phyloP scores from a whole-genome alignment of 495 filamentous ascomycete genomes.

The Apiosordaria backusii region DNA sequence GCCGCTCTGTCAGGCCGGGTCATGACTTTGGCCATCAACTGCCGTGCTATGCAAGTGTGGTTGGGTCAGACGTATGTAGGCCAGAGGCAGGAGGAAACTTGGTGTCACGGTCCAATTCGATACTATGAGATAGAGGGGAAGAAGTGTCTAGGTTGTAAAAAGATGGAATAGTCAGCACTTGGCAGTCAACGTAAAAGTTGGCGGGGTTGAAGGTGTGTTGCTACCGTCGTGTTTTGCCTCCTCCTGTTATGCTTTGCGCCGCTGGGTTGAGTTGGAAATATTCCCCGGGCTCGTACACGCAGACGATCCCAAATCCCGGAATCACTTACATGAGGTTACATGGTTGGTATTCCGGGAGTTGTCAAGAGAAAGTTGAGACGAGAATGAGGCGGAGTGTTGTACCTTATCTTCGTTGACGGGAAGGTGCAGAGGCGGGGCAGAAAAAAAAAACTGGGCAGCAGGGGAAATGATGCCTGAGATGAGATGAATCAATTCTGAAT shows the following conservation, averaged over 20 bases:
- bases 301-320: background rate
- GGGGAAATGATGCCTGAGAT: background rate
- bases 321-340: background rate
- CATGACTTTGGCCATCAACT: background rate
- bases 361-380: background rate
- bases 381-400: background rate
- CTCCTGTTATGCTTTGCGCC: slow-evolving; percentile 9
- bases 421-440: too few relatives aligned
- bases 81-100: background rate
- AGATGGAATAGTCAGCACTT: background rate
- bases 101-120: too few relatives aligned
- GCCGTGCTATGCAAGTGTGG: background rate
- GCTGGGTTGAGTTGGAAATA: background rate
- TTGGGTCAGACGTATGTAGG: background rate
- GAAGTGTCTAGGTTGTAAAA: background rate
- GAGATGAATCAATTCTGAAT: background rate
- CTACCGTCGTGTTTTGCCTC: background rate
- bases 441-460: too few relatives aligned
- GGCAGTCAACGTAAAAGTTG: background rate
- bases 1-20: background rate
- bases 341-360: background rate
- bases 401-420: too few relatives aligned
- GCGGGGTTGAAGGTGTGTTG: background rate
- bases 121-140: too few relatives aligned
- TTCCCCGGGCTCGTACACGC: slow-evolving; percentile 4